Conservation (phyloP, 495 filamentous ascomycete species). For the Penicillium cosmopolitanum region DNA sequence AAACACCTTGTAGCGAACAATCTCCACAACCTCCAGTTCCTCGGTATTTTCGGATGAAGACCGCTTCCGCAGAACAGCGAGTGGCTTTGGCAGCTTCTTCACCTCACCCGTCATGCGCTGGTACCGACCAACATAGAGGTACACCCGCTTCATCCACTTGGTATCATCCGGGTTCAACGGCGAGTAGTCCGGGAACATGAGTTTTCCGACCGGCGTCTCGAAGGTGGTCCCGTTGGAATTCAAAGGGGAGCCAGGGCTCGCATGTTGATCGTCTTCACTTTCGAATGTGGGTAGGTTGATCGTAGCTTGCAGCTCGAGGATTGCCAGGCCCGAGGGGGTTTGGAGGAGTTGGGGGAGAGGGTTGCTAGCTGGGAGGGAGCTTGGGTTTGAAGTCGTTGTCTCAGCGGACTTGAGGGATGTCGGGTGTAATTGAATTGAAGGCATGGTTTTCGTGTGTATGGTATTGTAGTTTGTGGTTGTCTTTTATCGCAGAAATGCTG, state of each 20-base stretch:
- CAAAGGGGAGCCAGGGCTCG: constrained; percentile 3
- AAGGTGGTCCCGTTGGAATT: constrained; percentile 26
- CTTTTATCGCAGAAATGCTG: neutral
- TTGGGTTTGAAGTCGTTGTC: constrained; percentile 8
- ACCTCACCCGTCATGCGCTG: constrained; percentile 90
- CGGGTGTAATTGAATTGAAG: constrained; percentile 45
- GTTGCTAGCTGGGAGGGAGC: constrained; percentile 41
- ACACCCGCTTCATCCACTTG: constrained; percentile 85
- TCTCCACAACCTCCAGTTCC: constrained; percentile 76
- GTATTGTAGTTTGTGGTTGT: neutral
- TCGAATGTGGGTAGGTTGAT: constrained; percentile 61
- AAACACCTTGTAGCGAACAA: constrained; percentile 86
- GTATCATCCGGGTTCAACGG: constrained; percentile 51
- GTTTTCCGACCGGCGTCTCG: constrained; percentile 67
- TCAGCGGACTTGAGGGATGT: constrained; percentile 10
- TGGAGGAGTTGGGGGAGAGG: constrained; percentile 84
- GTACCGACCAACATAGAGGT: constrained; percentile 85
- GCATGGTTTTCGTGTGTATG: constrained; percentile 36
- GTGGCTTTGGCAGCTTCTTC: constrained; percentile 75
- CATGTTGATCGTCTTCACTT: constrained; percentile 20
- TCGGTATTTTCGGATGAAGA: constrained; percentile 27
- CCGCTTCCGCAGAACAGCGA: constrained; percentile 68
- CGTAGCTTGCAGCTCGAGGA: constrained; percentile 88
- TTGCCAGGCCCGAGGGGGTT: constrained; percentile 73
- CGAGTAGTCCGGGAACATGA: constrained; percentile 79